These are phyloP conservation scores for maize (Zea mays) DNA, from an alignment of 176 grass and related monocot genomes.

Conservation along the genomic window DNA sequence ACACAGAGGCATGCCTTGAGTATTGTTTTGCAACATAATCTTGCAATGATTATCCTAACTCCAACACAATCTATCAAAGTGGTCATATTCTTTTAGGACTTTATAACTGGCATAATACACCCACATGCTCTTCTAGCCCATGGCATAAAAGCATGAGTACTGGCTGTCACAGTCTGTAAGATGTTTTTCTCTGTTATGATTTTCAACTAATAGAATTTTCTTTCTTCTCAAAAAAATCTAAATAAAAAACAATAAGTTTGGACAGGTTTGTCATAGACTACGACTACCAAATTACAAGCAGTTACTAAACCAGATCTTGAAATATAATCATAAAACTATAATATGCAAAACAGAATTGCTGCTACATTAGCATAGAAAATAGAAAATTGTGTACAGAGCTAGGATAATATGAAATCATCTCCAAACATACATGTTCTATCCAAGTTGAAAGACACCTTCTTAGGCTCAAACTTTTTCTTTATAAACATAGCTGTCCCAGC, in stretches of 20 bases:
- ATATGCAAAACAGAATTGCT: background rate
- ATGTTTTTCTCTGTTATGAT: background rate
- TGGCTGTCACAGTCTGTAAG: background rate
- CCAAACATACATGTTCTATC: constrained; percentile 68
- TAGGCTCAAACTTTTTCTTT: constrained; percentile 82
- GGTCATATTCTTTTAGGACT: background rate
- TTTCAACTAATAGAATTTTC: background rate
- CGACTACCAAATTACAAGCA: background rate
- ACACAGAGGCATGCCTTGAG: background rate
- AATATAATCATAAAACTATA: constrained; percentile 29
- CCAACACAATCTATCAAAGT: constrained; percentile 13
- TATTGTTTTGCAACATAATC: background rate
- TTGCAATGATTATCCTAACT: constrained; percentile 9
- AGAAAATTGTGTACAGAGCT: constrained; percentile 5
- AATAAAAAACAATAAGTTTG: background rate
- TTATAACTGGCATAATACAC: background rate
- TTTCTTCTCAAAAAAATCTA: background rate
- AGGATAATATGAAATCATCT: constrained; percentile 7
- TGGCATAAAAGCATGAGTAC: background rate
- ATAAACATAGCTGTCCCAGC: constrained; percentile 79
- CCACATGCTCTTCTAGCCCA: background rate
- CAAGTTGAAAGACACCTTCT: constrained; percentile 84
- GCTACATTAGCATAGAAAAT: background rate
- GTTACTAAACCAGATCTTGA: background rate
- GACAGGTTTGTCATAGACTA: background rate